phyloP scores from a whole-genome alignment of 331 rosid genomes.

The Acacia concinna region DNA sequence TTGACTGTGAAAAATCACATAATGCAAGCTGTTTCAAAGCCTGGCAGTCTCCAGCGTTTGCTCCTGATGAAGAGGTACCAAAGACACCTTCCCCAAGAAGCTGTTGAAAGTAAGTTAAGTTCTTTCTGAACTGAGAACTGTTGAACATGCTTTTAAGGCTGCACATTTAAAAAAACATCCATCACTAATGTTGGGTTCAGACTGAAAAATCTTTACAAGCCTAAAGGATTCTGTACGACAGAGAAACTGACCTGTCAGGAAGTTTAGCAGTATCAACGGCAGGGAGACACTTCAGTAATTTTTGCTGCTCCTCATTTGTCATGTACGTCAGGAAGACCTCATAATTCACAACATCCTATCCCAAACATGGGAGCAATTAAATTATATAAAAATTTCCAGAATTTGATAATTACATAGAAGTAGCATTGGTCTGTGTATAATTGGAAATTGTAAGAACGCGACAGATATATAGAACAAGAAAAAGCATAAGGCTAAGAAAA shows the following conservation, averaged over 20 bases:
- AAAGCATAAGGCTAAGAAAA: not conserved
- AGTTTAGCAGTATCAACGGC: slow-evolving; percentile 59
- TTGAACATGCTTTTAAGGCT: slow-evolving; percentile 76
- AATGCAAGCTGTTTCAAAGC: slow-evolving; percentile 65
- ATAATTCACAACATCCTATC: slow-evolving; percentile 68
- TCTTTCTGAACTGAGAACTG: slow-evolving; percentile 78
- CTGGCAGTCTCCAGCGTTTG: slow-evolving; percentile 75
- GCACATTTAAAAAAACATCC: slow-evolving; percentile 37
- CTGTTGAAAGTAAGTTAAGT: slow-evolving; percentile 71
- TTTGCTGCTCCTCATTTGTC: slow-evolving; percentile 84
- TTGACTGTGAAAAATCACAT: slow-evolving; percentile 53
- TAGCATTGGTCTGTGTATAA: not conserved
- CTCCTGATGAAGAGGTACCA: slow-evolving; percentile 55
- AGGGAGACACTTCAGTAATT: slow-evolving; percentile 71
- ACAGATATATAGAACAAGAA: slow-evolving; percentile 5
- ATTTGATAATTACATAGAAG: slow-evolving; percentile 14
- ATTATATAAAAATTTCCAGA: slow-evolving; percentile 31
- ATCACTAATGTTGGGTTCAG: slow-evolving; percentile 18
- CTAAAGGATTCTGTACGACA: slow-evolving; percentile 17
- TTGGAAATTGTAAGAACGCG: not conserved
- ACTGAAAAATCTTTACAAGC: not conserved
- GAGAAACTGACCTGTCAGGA: slow-evolving; percentile 68
- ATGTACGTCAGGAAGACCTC: slow-evolving; percentile 73
- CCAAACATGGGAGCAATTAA: slow-evolving; percentile 30
- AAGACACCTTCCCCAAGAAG: slow-evolving; percentile 81